Conservation (phyloP, 2,329 filamentous ascomycete species). For the Hypomyces perniciosus region DNA sequence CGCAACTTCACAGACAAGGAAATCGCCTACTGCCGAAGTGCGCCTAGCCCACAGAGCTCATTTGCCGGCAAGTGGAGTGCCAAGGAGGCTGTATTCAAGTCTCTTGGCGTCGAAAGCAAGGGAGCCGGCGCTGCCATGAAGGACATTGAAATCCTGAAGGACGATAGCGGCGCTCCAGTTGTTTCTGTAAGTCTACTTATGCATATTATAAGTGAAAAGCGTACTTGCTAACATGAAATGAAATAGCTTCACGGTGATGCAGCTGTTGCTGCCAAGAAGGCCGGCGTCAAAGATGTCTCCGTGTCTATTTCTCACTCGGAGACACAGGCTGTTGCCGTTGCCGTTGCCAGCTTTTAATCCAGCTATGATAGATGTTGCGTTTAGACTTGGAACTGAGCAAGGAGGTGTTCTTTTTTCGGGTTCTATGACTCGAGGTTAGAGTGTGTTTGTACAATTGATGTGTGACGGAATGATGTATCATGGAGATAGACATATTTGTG, state of each 20-base stretch:
- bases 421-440: too few relatives aligned
- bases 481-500: not conserved
- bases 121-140: slow-evolving; percentile 85
- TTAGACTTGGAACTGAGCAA: slow-evolving; percentile 4
- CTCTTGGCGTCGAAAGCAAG: slow-evolving; percentile 76
- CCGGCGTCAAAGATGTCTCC: slow-evolving; percentile 79
- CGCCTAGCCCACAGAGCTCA: slow-evolving; percentile 74
- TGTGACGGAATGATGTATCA: not conserved
- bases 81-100: slow-evolving; percentile 99
- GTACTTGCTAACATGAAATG: slow-evolving; percentile 30
- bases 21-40: slow-evolving; percentile 78
- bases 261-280: slow-evolving; percentile 73
- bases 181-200: slow-evolving; percentile 65
- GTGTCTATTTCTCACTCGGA: slow-evolving; percentile 97
- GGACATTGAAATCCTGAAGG: slow-evolving; percentile 87
- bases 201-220: not conserved
- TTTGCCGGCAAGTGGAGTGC: slow-evolving; percentile 96
- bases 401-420: slow-evolving; percentile 1
- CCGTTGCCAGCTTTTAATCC: slow-evolving; percentile 69
- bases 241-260: slow-evolving; percentile 79
- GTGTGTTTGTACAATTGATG: too few relatives aligned
- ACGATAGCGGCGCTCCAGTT: slow-evolving; percentile 73
- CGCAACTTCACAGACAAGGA: slow-evolving; percentile 88
- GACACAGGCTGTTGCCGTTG: slow-evolving; percentile 88
- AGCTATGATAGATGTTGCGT: not conserved